Evolutionary conservation across 2,329 filamentous ascomycete genomes (phyloP).

Genomic region (Cladosporium sp.): DNA sequence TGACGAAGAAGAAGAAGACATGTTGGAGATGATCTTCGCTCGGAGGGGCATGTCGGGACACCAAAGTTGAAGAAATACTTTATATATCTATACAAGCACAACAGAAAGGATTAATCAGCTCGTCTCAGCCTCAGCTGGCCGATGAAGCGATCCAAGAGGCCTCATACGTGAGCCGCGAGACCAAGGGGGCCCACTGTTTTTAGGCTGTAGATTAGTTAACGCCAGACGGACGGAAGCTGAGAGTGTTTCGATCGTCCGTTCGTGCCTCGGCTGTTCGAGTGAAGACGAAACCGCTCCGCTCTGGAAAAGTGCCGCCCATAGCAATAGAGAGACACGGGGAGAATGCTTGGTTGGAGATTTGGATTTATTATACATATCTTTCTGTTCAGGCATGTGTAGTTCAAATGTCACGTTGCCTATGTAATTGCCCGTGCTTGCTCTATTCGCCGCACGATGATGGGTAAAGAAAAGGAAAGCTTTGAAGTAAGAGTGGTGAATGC

Average conservation of each 20-base stretch:
- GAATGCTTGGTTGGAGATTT: too few relatives aligned
- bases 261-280: not conserved
- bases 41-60: not conserved
- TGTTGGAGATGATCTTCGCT: not conserved
- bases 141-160: not conserved
- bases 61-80: too few relatives aligned
- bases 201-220: too few relatives aligned
- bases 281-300: too few relatives aligned
- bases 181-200: too few relatives aligned
- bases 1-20: constrained; percentile 11
- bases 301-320: too few relatives aligned
- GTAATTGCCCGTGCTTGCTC: not conserved
- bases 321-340: too few relatives aligned
- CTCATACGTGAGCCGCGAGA: not conserved
- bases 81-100: too few relatives aligned
- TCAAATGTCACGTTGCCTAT: too few relatives aligned
- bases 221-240: too few relatives aligned
- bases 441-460: not conserved
- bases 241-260: not conserved
- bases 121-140: not conserved
- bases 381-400: too few relatives aligned
- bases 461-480: not conserved
- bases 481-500: not conserved
- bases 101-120: not conserved
- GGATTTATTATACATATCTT: too few relatives aligned